Percentiles rank a stretch among this genome's conserved stretches.
Evolutionary conservation across 257 asterid genomes (phyloP).

Genomic region (Solanum pennellii): DNA sequence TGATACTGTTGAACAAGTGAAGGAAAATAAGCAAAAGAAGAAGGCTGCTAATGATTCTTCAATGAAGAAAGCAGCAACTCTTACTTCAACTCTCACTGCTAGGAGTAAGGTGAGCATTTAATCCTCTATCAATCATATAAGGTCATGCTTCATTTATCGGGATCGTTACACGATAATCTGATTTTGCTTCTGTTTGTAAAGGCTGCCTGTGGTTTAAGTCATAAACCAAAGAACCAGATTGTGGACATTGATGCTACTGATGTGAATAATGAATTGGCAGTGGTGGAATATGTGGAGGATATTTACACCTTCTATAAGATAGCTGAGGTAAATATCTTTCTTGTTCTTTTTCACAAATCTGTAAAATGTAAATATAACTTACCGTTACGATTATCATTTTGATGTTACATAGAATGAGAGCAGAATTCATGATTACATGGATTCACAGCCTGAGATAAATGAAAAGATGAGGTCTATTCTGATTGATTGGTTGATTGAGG

Average conservation of each 20-base stretch:
- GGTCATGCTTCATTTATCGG: background rate
- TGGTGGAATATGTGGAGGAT: constrained; percentile 78
- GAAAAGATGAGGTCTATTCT: constrained; percentile 74
- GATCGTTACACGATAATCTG: background rate
- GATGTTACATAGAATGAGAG: constrained; percentile 45
- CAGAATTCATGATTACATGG: constrained; percentile 54
- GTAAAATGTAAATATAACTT: background rate
- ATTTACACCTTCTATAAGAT: constrained; percentile 65
- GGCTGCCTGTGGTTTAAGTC: constrained; percentile 69
- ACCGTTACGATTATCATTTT: background rate
- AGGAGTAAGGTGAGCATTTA: constrained; percentile 52
- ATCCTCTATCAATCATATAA: too few relatives aligned
- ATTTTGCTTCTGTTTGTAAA: constrained; percentile 4
- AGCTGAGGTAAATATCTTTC: constrained; percentile 41
- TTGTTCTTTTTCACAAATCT: background rate
- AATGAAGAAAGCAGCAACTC: constrained; percentile 43
- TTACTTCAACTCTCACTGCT: constrained; percentile 72
- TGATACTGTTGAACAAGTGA: constrained; percentile 25
- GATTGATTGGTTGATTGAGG: constrained; percentile 80
- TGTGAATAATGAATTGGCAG: constrained; percentile 63
- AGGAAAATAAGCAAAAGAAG: constrained; percentile 7
- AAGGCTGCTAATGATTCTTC: constrained; percentile 13
- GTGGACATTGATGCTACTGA: constrained; percentile 76
- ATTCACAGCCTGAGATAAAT: constrained; percentile 62
- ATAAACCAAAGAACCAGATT: constrained; percentile 26